These are phyloP conservation scores for Xylaria venustula DNA, from an alignment of 495 filamentous ascomycete species.

Conservation along the genomic window DNA sequence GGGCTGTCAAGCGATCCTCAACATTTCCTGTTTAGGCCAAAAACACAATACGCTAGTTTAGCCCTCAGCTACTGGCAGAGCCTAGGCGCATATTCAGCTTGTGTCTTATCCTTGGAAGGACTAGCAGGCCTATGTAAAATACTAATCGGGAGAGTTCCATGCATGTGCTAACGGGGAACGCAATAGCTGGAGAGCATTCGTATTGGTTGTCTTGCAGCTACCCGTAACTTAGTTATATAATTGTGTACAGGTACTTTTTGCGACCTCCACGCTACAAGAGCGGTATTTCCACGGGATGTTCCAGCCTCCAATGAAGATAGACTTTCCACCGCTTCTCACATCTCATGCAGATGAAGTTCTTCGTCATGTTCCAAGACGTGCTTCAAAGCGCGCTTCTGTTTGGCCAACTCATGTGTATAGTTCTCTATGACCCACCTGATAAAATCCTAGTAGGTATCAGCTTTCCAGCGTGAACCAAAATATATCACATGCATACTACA, in stretches of 20 bases:
- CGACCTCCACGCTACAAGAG: background rate
- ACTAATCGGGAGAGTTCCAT: background rate
- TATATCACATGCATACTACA: background rate
- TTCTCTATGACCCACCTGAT: background rate
- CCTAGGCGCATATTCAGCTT: conserved; percentile 10
- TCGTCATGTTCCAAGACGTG: background rate
- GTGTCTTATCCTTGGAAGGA: background rate
- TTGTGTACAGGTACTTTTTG: background rate
- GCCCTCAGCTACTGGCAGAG: background rate
- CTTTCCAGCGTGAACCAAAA: background rate
- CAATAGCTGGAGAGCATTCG: background rate
- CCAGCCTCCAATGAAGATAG: background rate
- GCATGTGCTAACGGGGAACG: background rate
- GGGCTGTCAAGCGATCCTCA: too few species aligned
- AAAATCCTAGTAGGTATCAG: background rate
- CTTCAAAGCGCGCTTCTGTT: background rate
- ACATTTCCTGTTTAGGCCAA: background rate
- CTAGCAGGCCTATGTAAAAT: background rate
- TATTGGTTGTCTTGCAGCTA: background rate
- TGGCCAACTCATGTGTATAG: background rate
- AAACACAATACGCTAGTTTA: background rate
- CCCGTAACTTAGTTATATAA: background rate
- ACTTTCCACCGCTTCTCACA: background rate
- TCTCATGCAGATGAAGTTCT: background rate
- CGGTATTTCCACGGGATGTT: background rate